phyloP scores from a whole-genome alignment of 2,329 filamentous ascomycete genomes.

The Hymenotorrendiella dingleyae region DNA sequence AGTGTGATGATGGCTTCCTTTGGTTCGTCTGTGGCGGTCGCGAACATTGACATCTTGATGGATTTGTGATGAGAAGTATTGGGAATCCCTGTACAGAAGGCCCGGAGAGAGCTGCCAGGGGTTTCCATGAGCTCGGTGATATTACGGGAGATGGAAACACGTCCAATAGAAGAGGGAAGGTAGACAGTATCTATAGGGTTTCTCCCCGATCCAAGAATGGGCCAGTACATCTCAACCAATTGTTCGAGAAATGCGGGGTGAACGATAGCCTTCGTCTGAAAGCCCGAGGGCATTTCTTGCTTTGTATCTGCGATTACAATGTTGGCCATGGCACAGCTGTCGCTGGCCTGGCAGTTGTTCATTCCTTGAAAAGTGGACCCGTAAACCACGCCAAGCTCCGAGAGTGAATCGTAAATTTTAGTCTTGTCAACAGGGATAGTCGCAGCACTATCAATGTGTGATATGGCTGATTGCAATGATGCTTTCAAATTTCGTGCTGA shows the following conservation, averaged over 20 bases:
- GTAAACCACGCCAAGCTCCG: constrained; percentile 43
- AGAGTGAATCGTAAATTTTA: constrained; percentile 42
- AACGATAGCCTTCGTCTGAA: constrained; percentile 38
- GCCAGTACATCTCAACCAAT: constrained; percentile 38
- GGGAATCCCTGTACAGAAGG: constrained; percentile 34
- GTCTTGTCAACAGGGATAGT: constrained; percentile 29
- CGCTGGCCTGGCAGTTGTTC: constrained; percentile 38
- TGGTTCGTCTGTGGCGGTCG: constrained; percentile 24
- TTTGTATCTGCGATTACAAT: constrained; percentile 39
- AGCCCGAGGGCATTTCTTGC: constrained; percentile 38
- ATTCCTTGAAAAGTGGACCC: constrained; percentile 48
- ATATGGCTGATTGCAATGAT: constrained; percentile 30
- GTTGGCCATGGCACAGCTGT: constrained; percentile 28
- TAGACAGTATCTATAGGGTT: constrained; percentile 35
- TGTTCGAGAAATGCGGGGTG: constrained; percentile 43
- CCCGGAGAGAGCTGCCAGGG: constrained; percentile 32
- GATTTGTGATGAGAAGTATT: constrained; percentile 30
- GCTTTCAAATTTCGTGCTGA: constrained; percentile 1
- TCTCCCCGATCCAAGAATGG: constrained; percentile 33
- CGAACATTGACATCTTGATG: constrained; percentile 36
- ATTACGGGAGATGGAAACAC: constrained; percentile 33
- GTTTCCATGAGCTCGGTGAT: constrained; percentile 33
- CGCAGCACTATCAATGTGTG: constrained; percentile 27
- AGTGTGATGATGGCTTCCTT: constrained; percentile 33
- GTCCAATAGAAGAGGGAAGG: constrained; percentile 37